Evolutionary conservation across 495 filamentous ascomycete genomes (phyloP).

Genomic region (Patellaria atrata): DNA sequence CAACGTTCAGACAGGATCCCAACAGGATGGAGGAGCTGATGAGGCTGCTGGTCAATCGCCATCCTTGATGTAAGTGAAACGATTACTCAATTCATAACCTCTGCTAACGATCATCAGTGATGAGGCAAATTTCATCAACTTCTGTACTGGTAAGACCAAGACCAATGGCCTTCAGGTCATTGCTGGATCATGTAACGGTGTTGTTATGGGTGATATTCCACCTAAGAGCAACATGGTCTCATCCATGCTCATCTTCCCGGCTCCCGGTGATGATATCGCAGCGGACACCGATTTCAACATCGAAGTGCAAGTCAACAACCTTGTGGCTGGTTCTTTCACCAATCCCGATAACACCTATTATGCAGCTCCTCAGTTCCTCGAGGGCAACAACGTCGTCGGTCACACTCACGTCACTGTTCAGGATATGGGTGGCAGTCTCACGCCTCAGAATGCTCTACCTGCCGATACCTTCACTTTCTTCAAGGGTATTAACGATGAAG

Average conservation of each 20-base stretch:
- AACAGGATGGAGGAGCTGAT: constrained; percentile 23
- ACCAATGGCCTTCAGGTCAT: constrained; percentile 55
- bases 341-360: constrained; percentile 49
- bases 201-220: constrained; percentile 60
- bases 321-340: constrained; percentile 51
- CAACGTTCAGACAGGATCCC: constrained; percentile 37
- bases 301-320: constrained; percentile 42
- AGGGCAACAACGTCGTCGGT: constrained; percentile 42
- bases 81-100: background rate
- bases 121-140: constrained; percentile 32
- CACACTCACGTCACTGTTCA: constrained; percentile 64
- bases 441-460: constrained; percentile 26
- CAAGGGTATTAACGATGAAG: constrained; percentile 62
- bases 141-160: constrained; percentile 43
- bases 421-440: constrained; percentile 37
- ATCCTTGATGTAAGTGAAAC: constrained; percentile 36
- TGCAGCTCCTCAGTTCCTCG: constrained; percentile 48
- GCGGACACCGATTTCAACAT: constrained; percentile 43
- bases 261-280: constrained; percentile 31
- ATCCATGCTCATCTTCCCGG: constrained; percentile 43
- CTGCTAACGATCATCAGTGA: constrained; percentile 23
- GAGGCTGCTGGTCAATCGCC: constrained; percentile 37
- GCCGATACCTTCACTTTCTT: constrained; percentile 47
- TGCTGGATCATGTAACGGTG: constrained; percentile 56
- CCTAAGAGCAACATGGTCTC: constrained; percentile 49